phyloP scores from a whole-genome alignment of 176 grass and related monocot species.

The Tillandsia fasciculata region DNA sequence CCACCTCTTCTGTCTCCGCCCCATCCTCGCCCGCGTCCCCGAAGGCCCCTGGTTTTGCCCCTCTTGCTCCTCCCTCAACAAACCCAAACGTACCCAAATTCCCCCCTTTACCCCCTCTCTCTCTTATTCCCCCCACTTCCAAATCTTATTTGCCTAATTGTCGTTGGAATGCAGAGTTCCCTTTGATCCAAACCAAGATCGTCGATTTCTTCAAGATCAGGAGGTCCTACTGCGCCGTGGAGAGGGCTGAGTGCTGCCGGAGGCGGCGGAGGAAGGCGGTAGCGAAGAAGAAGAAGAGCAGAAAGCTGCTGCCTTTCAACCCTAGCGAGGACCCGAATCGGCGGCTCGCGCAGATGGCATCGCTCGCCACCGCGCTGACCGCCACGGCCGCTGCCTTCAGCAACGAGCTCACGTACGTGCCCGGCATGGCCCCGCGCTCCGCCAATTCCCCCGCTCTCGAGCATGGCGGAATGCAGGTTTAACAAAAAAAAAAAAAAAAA shows the following conservation, averaged over 20 bases:
- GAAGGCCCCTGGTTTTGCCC: conserved; percentile 74
- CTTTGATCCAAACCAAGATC: conserved; percentile 80
- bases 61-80: conserved; percentile 43
- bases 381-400: conserved; percentile 75
- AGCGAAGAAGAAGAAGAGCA: conserved; percentile 54
- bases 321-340: conserved; percentile 40
- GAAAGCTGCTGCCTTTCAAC: conserved; percentile 61
- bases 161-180: conserved; percentile 42
- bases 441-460: conserved; percentile 58
- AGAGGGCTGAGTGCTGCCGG: conserved; percentile 13
- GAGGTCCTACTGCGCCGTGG: conserved; percentile 12
- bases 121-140: background rate
- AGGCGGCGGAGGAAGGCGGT: conserved; percentile 50
- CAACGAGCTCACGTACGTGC: conserved; percentile 63
- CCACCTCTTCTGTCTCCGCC: conserved; percentile 92
- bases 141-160: background rate
- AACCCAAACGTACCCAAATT: conserved; percentile 41
- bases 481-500: no score
- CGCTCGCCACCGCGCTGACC: conserved; percentile 79
- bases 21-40: conserved; percentile 70
- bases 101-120: background rate
- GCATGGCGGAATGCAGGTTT: conserved; percentile 72
- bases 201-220: conserved; percentile 97
- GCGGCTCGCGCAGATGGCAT: conserved; percentile 80
- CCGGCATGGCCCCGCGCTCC: conserved; percentile 56